Base-by-base conservation (phyloP, 306 rosid species). In the Quercus gilva region DNA sequence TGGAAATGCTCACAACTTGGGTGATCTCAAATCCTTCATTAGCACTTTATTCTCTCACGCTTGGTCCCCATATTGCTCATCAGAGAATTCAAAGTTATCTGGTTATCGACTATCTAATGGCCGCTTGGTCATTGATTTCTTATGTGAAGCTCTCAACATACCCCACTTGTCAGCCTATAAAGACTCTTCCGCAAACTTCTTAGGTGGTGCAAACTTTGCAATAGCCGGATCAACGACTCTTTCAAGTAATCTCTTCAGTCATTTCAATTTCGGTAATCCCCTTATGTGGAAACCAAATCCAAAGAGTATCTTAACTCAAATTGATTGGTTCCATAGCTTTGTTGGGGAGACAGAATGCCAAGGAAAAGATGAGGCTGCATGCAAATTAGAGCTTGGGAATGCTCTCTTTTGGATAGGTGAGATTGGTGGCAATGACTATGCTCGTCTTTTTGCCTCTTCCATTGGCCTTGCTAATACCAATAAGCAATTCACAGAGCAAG, bases 361-460 rank as follows among this genome's bases (percentile, higher is more conserved):
- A 5, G 53, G 33, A 3, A 59, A 25, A 2, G 71, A 59, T 7
- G 41, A 11, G 17, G 20, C 8, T 14, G 45, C 59, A 1, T 81
- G 84, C 80, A 74, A 26, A 11, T 9, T 3, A 21, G 33, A 81
- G 2, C 10, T 76, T 33, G 26, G n/a, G 19, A 33, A 76, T n/a
- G 10, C 76, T 11, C 71, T 81, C 19, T 69, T 81, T 43, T 81
- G 84, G 84, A 33, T 81, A 2, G 84, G 84, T 19, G 72, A 64
- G 41, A n/a, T 81, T 21, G 80, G 80, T 15, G 71, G 80, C 76
- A 76, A 70, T 76, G 84, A 81, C 71, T 81, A 75, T 61, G 19
- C 72, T 45, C 80, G 80, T 21, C 21, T 69, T 29, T 69, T 29
- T 35, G 73, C 73, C 4, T 76, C 84, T 4, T 21, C 70, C 19